Conservation (phyloP, 148 eudicot genomes). For the Heliosperma pusillum region DNA sequence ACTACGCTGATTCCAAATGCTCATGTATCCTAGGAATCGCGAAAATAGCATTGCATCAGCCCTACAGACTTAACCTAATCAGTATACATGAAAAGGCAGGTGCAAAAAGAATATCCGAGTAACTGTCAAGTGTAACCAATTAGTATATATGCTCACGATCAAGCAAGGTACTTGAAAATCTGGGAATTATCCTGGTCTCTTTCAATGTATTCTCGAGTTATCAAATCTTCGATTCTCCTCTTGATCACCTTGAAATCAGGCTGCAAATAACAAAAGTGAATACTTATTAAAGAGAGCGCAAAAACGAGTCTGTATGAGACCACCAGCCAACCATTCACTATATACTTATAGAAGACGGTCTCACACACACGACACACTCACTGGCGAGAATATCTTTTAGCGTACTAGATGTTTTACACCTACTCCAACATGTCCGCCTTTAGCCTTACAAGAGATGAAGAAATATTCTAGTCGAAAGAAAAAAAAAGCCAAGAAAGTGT, state of each 20-base stretch:
- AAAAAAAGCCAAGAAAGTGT: background rate
- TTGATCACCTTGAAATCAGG: constrained; percentile 44
- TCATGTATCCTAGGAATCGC: too few relatives aligned
- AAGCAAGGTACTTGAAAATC: constrained; percentile 34
- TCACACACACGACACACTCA: too few relatives aligned
- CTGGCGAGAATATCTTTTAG: too few relatives aligned
- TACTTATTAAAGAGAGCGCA: background rate
- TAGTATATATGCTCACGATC: constrained; percentile 21
- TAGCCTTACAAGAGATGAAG: too few relatives aligned
- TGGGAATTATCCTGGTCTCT: constrained; percentile 40
- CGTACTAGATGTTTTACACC: too few relatives aligned
- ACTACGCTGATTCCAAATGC: too few relatives aligned
- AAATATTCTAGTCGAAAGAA: background rate
- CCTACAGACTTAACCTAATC: background rate
- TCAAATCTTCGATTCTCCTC: constrained; percentile 43
- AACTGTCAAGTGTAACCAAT: background rate
- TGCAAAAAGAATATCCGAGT: background rate
- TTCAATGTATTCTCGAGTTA: constrained; percentile 40
- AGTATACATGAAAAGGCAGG: background rate
- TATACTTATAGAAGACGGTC: background rate
- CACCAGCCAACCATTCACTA: background rate
- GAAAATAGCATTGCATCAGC: background rate
- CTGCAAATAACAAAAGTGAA: constrained; percentile 26
- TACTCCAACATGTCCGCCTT: background rate
- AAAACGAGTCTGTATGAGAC: background rate